Evolutionary conservation across 768 basidiomycete species (phyloP), one percentile per base, ranked within the genome.

Genomic region (Pisolithus albus): DNA sequence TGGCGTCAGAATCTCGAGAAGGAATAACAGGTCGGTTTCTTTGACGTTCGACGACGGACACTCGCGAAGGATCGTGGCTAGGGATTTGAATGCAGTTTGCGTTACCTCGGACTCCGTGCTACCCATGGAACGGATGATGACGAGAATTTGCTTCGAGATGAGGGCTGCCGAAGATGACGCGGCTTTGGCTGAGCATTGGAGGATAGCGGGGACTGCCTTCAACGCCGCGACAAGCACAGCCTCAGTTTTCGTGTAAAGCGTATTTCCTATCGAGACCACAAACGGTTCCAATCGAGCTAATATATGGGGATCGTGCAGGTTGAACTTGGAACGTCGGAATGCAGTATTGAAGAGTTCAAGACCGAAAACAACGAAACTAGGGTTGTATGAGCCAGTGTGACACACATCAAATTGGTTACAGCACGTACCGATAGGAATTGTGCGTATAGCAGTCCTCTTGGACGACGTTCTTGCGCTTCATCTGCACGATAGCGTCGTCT

Each of bases 331-430:
- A 7, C 92, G 82, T 45, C 89, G 82, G 61, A 90, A 81, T 0
- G 92, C 92, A 4, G 91, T 88, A 59, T 86, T 81, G 63, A 98
- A 86, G 4, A 99, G 74, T 49, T 98, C 93, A 39, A 98, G 75
- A 39, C 96, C 96, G 59, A 99, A 92, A 5, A 82, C 79, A 28
- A 96, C 82, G 59, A 98, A 98, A 23, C 88, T 92, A 55, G 19
- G 24, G 43, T 38, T 26, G 23, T 11, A 55, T 50, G 44, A 56
- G 58, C 21, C 8, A 8, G 16, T 44, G 26, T n/a, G 43, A 38
- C 23, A 21, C 16, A 23, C 8, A 38, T 24, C 16, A 43, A 45
- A 9, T 9, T 38, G 21, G 26, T 7, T 19, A 26, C 8, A 15
- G 26, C 5, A 64, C 78, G 16, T 62, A 88, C 88, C 91, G 84